A percentile compares a stretch with the other conserved stretches of the same genome.
phyloP scores from a whole-genome alignment of 371 early-diverging fungal genomes.

The Mortierella sp. region DNA sequence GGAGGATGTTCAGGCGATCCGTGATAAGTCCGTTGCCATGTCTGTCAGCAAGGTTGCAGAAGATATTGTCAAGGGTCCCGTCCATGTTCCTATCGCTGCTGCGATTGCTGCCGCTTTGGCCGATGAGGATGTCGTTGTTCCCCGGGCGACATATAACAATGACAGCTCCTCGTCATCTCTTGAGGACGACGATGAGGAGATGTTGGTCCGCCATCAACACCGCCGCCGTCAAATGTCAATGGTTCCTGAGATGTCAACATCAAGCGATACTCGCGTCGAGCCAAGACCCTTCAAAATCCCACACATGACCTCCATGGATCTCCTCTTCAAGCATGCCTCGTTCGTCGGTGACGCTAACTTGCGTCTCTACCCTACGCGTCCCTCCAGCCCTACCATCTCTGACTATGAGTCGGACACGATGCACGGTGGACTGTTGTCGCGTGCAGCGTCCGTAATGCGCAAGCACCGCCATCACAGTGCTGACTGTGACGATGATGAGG shows the following conservation, averaged over 20 bases:
- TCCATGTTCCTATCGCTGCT: background rate
- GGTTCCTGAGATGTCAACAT: background rate
- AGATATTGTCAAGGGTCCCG: background rate
- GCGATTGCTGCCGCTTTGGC: background rate
- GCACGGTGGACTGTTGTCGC: conserved; percentile 52
- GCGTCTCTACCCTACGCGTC: conserved; percentile 56
- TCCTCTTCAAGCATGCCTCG: conserved; percentile 52
- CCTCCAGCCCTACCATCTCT: conserved; percentile 50
- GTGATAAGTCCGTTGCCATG: conserved; percentile 40
- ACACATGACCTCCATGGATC: conserved; percentile 56
- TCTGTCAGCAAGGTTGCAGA: conserved; percentile 42
- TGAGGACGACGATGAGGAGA: conserved; percentile 11
- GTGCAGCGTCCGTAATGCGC: conserved; percentile 49
- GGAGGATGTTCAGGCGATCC: conserved; percentile 36
- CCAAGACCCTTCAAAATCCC: conserved; percentile 23
- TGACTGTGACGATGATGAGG: conserved; percentile 20
- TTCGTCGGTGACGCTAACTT: conserved; percentile 48
- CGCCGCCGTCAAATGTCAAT: background rate
- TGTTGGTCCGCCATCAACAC: background rate
- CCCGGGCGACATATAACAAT: background rate
- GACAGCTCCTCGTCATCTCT: background rate
- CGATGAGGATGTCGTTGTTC: background rate
- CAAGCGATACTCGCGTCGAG: background rate
- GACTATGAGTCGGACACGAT: conserved; percentile 50
- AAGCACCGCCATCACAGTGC: background rate